Conservation (phyloP, 192 early-diverging fungal species). For the Dissophora globulifera region DNA sequence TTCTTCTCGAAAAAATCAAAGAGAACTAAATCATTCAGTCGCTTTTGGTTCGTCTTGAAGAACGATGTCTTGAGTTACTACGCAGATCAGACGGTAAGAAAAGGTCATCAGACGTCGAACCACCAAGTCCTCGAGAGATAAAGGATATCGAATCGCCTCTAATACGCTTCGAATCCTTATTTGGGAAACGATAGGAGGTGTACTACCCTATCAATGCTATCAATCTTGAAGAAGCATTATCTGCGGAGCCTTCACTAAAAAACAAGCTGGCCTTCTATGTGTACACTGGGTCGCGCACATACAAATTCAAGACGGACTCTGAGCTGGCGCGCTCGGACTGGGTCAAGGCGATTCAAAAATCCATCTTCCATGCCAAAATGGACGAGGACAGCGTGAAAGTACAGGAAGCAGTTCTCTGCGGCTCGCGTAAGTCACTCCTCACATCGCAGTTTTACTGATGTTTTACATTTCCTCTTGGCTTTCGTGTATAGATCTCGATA, state of each 20-base stretch:
- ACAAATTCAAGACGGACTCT: slow-evolving; percentile 69
- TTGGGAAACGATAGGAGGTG: slow-evolving; percentile 43
- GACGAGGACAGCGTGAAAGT: slow-evolving; percentile 66
- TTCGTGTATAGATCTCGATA: slow-evolving; percentile 57
- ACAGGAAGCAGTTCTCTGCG: neutral
- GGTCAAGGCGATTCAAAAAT: slow-evolving; percentile 65
- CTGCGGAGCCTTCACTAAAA: slow-evolving; percentile 57
- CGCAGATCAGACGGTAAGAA: slow-evolving; percentile 58
- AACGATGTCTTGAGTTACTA: slow-evolving; percentile 69
- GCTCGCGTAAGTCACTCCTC: no score
- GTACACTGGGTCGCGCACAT: slow-evolving; percentile 59
- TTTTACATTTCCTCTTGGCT: neutral
- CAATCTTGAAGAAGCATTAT: slow-evolving; percentile 66
- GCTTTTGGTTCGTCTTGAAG: slow-evolving; percentile 71
- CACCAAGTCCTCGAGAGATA: no score
- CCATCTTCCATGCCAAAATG: slow-evolving; percentile 69
- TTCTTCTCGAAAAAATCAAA: slow-evolving; percentile 57
- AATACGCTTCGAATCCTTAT: neutral
- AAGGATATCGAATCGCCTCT: no score
- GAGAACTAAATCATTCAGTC: slow-evolving; percentile 51
- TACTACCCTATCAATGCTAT: slow-evolving; percentile 71
- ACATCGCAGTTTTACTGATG: neutral
- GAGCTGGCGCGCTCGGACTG: slow-evolving; percentile 63
- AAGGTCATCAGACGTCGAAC: no score
- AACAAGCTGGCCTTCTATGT: slow-evolving; percentile 57